Base-by-base conservation (phyloP, 2,329 filamentous ascomycete genomes). In the Alternaria angustiovoidea region DNA sequence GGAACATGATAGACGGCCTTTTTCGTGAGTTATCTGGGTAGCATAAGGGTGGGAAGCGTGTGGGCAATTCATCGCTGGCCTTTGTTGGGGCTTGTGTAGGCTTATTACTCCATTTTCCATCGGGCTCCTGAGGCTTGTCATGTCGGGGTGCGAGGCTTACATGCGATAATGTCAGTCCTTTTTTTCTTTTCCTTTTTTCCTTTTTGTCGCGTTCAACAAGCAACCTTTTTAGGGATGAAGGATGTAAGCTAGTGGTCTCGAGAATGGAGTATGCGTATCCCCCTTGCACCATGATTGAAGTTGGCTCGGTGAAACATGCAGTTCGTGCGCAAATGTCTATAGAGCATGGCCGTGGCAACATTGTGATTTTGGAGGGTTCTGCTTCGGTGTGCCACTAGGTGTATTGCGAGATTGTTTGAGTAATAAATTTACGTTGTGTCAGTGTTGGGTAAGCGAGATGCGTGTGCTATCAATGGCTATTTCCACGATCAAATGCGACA, bases 91-190 rank as follows among this genome's bases (percentile, higher is more conserved):
- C 30, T 36, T 55, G 34, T 52, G 18, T 28, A 39, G 53, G 48
- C 53, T 42, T 38, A 34, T 44, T 28, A 30, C 47, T 28, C 26
- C 59, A 54, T 58, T 26, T 65, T 54, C 39, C 39, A 42, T 42
- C 60, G 63, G 63, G 60, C 62, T 42, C 63, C n/a, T 48, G 52
- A 56, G 47, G 52, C 54, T 64, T 61, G 60, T 61, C 44, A 49
- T 54, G 26, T 26, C 43, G 39, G 39, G 54, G 57, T 51, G 55
- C 41, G 53, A 62, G 63, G 58, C 57, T 59, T 57, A 47, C 55
- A 61, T 61, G 62, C 52, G 58, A 65, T 66, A 66, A 68, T 68
- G 70, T 69, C 68, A 68, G 68, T 71, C 68, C 59, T 70, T 70
- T 70, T 66, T 66, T 66, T 61, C 65, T 67, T 63, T 57, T 14